Percentiles rank a stretch among this genome's conserved stretches.
phyloP scores from a whole-genome alignment of 352 stramenopile species.

The Globisporangium barbulae region DNA sequence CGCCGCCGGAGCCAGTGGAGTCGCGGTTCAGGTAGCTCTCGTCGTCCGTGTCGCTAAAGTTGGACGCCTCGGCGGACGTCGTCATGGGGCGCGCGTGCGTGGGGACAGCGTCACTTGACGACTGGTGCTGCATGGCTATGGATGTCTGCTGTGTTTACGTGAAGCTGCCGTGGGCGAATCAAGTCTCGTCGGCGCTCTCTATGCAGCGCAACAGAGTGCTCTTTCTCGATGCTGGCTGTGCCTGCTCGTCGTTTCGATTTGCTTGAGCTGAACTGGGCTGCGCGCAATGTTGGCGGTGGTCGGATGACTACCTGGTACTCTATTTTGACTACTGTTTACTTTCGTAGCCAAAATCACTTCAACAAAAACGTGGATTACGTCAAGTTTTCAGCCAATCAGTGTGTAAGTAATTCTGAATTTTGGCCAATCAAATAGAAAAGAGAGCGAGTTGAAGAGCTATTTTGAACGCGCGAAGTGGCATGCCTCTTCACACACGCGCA shows the following conservation, averaged over 20 bases:
- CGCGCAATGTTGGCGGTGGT: not conserved
- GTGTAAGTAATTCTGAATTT: not conserved
- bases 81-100: not conserved
- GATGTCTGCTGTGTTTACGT: not conserved
- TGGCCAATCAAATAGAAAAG: not conserved
- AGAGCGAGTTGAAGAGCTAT: not conserved
- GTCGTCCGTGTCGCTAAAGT: conserved; percentile 20
- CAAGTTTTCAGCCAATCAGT: not conserved
- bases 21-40: conserved; percentile 5
- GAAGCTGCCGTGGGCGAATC: not conserved
- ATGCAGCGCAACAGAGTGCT: not conserved
- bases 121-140: not conserved
- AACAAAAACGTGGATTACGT: not conserved
- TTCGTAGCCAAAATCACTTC: not conserved
- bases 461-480: not conserved
- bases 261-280: conserved; percentile 5
- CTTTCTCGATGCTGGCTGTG: not conserved
- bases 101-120: not conserved
- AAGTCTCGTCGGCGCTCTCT: not conserved
- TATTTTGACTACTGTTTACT: not conserved
- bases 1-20: not conserved
- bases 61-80: not conserved
- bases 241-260: conserved; percentile 1
- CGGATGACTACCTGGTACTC: not conserved
- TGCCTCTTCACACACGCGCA: not conserved